Evolutionary conservation across 345 rosid genomes (phyloP), one percentile per base, ranked within the genome.

Genomic region (Rhizophora mangle): DNA sequence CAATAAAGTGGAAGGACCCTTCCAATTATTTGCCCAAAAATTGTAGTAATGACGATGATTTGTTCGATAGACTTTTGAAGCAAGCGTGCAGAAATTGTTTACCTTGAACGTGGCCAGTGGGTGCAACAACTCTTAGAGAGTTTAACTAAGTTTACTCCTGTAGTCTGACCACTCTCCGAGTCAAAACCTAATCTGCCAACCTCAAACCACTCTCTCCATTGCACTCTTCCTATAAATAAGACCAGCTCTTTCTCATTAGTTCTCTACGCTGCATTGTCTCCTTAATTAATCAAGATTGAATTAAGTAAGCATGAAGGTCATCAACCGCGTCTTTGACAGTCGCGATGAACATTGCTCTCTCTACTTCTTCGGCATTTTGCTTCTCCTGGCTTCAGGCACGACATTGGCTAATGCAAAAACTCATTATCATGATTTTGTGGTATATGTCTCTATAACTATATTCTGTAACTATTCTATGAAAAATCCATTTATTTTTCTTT

Each of bases 141-240:
- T 79, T 81, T 79, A 81, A 63, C 82, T 11, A 71, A 81, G 72
- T 63, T 67, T 47, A 63, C 65, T 47, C 39, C n/a, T 8, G 27
- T 20, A 64, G 43, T 63, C 63, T 37, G 56, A 60, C 76, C 71
- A 61, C 59, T 66, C 71, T 5, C 71, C 60, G 65, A 78, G 80
- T 80, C 75, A 79, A 84, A 85, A 88, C 88, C 92, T 85, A 85
- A 88, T 80, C 81, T 68, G 84, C 89, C 88, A 78, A 85, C 86
- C 86, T 53, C 18, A 74, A 79, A 66, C 71, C 56, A 75, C 79
- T 73, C 30, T 61, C 64, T 34, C 57, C 76, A 46, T 37, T 49
- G 31, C 57, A 51, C 18, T 74, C 65, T 34, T 34, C 76, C 85
- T 81, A 81, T 75, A 83, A 21, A 83, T 34, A 76, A 6, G 65